Evolutionary conservation across 2,329 filamentous ascomycete species (phyloP), one percentile per base, ranked within the genome.

Genomic region (Pseudogymnoascus sp.): DNA sequence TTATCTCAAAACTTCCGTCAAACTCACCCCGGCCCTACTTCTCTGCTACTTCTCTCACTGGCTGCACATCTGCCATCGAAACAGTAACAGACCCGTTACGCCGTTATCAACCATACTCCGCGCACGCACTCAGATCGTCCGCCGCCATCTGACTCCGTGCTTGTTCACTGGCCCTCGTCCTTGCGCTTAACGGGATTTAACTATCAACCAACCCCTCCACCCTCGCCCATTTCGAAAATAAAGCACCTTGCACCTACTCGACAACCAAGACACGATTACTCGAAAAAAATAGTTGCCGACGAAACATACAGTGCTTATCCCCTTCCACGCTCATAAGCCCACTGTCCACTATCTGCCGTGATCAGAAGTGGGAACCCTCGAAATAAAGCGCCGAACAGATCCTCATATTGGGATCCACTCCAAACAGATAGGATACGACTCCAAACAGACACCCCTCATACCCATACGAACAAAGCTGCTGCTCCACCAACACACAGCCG

Each of bases 1-100:
- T 46, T 46, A 46, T 46, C 42, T 46, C 42, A 46, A 46, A 46
- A 46, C 42, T 46, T 46, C 42, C 42, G 21, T 46, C 42, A 46
- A 46, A 46, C 42, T n/a, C 7, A 46, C 42, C 42, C 21, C 42
- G 42, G 42, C 42, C n/a, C 42, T 46, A 46, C 42, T 46, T 46
- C 42, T 46, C 42, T 34, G 9, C 31, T 34, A 34, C 31, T 11
- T 34, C 42, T 46, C 42, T 46, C 5, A 46, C 18, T 46, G 42
- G 42, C 42, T 25, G 42, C 42, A 46, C 21, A 46, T 46, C 42
- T 46, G 21, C 21, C 42, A 46, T 46, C 42, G 42, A 46, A 46
- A 46, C 42, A 46, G 42, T 46, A 46, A 46, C 2, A 46, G 42
- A 25, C 21, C 42, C 42, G 42, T 25, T 46, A 46, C 18, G 42